A percentile compares a stretch with the other conserved stretches of the same genome.
phyloP scores from a whole-genome alignment of 345 rosid species.

The Camelina neglecta region DNA sequence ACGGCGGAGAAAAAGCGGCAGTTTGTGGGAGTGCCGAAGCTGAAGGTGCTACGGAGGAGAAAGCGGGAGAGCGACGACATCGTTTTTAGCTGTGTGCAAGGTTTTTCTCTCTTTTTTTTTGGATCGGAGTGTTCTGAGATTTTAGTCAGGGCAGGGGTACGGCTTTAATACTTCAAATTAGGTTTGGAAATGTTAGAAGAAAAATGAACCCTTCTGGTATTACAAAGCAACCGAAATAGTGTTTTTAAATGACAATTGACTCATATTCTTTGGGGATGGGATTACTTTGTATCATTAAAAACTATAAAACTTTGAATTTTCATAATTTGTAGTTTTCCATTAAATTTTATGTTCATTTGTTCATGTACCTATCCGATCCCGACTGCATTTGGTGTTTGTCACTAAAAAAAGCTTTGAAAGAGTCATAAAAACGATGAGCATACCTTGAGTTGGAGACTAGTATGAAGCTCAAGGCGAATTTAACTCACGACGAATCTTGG shows the following conservation, averaged over 20 bases:
- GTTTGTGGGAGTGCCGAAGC: slow-evolving; percentile 41
- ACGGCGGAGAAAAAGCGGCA: slow-evolving; percentile 43
- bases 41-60: slow-evolving; percentile 49
- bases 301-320: neutral
- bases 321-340: neutral
- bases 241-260: neutral
- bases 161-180: slow-evolving; percentile 26
- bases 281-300: neutral
- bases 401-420: neutral
- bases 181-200: slow-evolving; percentile 12
- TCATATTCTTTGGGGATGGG: neutral
- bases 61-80: slow-evolving; percentile 51
- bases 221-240: neutral
- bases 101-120: neutral
- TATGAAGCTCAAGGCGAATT: slow-evolving; percentile 24
- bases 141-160: slow-evolving; percentile 7
- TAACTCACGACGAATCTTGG: slow-evolving; percentile 56
- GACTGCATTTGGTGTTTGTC: neutral
- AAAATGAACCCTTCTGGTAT: neutral
- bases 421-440: neutral
- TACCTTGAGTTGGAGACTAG: slow-evolving; percentile 26
- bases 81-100: slow-evolving; percentile 19
- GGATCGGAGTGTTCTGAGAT: slow-evolving; percentile 4
- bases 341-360: neutral
- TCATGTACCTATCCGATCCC: neutral